Conservation (phyloP, 2,329 filamentous ascomycete genomes). For the Calonectria fujianensis region DNA sequence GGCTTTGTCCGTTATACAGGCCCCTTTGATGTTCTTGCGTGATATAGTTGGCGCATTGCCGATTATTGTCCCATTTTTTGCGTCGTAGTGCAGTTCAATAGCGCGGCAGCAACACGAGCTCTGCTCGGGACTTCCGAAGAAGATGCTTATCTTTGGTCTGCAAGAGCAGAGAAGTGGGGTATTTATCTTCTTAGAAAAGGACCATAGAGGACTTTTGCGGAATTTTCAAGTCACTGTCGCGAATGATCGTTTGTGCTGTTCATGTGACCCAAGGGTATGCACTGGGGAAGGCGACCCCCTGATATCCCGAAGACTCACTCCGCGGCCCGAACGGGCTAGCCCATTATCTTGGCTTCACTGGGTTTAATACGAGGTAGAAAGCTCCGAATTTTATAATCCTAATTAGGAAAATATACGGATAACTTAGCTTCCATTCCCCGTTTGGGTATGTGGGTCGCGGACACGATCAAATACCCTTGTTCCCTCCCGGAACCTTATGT, state of each 20-base stretch:
- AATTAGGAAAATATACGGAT: not conserved
- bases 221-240: not conserved
- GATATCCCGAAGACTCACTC: not conserved
- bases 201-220: not conserved
- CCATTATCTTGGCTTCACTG: not conserved
- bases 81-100: not conserved
- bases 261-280: not conserved
- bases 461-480: not conserved
- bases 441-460: not conserved
- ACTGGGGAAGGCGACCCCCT: not conserved
- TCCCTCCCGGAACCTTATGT: not conserved
- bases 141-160: not conserved
- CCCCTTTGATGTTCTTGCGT: not conserved
- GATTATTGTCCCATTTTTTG: not conserved
- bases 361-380: not conserved
- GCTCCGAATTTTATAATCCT: not conserved
- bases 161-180: not conserved
- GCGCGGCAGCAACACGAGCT: not conserved
- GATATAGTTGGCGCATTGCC: not conserved
- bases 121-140: not conserved
- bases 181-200: not conserved
- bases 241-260: not conserved
- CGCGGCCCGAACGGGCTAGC: not conserved
- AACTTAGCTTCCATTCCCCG: not conserved
- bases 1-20: not conserved